Conservation (phyloP, 2,329 filamentous ascomycete species). For the Aureobasidium vineae region DNA sequence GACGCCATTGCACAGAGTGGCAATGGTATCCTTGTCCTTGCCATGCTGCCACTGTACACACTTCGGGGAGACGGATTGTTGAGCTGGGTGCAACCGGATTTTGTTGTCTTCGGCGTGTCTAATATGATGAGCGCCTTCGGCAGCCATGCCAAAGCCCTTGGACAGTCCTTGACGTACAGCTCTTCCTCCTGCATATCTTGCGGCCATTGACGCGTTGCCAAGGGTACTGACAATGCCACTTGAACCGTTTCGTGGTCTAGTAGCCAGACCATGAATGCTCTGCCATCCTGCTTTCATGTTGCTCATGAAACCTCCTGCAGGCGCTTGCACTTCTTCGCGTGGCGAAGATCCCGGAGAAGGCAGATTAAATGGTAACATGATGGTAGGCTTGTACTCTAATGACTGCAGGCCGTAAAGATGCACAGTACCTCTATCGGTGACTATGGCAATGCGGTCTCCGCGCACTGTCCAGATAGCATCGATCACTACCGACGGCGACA, state of each 20-base stretch:
- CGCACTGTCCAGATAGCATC: constrained; percentile 86
- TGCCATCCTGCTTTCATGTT: constrained; percentile 28
- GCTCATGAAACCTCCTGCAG: constrained; percentile 28
- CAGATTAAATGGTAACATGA: constrained; percentile 11
- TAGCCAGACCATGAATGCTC: constrained; percentile 60
- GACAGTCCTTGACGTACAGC: constrained; percentile 71
- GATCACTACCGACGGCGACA: constrained; percentile 87
- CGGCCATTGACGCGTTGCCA: constrained; percentile 43
- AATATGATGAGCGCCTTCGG: constrained; percentile 65
- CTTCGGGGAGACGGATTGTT: constrained; percentile 54
- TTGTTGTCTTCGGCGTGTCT: constrained; percentile 74
- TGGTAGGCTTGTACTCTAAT: constrained; percentile 14
- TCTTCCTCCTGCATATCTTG: constrained; percentile 64
- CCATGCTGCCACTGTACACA: constrained; percentile 66
- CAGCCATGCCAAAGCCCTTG: constrained; percentile 70
- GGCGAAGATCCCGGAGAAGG: constrained; percentile 29
- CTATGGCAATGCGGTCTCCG: constrained; percentile 79
- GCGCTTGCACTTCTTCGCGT: constrained; percentile 23
- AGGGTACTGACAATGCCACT: constrained; percentile 38
- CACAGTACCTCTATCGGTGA: constrained; percentile 92
- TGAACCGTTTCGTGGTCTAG: constrained; percentile 48
- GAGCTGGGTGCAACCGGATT: constrained; percentile 61
- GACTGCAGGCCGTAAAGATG: constrained; percentile 65
- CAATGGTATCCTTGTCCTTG: constrained; percentile 61
- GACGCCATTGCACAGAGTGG: constrained; percentile 63